Conservation (phyloP, 2,329 filamentous ascomycete genomes). For the Neofusicoccum cordaticola region DNA sequence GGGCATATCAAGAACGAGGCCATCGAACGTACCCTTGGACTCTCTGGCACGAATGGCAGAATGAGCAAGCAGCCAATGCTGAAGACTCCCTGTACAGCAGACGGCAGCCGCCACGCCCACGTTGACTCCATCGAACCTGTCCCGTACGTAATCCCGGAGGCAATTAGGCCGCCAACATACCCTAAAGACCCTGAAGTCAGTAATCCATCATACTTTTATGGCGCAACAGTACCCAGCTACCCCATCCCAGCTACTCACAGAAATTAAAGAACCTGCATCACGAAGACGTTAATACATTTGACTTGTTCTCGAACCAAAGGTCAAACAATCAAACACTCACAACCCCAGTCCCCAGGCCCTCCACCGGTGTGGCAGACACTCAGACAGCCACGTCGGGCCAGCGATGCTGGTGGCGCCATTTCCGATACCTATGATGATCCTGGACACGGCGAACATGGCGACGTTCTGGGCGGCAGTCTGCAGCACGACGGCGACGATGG, state of each 20-base stretch:
- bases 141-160: slow-evolving; percentile 48
- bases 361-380: slow-evolving; percentile 47
- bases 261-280: slow-evolving; percentile 1
- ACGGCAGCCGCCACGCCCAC: slow-evolving; percentile 49
- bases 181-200: not conserved
- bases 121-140: slow-evolving; percentile 43
- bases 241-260: not conserved
- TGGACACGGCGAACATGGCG: slow-evolving; percentile 50
- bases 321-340: not conserved
- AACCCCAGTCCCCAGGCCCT: slow-evolving; percentile 45
- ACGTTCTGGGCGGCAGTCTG: slow-evolving; percentile 52
- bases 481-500: slow-evolving; percentile 45
- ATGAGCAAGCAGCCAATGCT: slow-evolving; percentile 42
- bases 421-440: slow-evolving; percentile 51
- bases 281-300: slow-evolving; percentile 23
- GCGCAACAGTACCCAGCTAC: too few species aligned
- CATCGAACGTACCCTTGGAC: not conserved
- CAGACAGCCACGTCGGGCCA: slow-evolving; percentile 48
- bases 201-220: not conserved
- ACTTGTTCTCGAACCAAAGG: slow-evolving; percentile 16
- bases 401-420: slow-evolving; percentile 43
- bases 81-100: slow-evolving; percentile 44
- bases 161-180: slow-evolving; percentile 37
- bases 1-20: too few species aligned
- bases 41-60: slow-evolving; percentile 42